Base-by-base conservation (phyloP, 768 basidiomycete genomes). In the Boletus vermiculosoides region DNA sequence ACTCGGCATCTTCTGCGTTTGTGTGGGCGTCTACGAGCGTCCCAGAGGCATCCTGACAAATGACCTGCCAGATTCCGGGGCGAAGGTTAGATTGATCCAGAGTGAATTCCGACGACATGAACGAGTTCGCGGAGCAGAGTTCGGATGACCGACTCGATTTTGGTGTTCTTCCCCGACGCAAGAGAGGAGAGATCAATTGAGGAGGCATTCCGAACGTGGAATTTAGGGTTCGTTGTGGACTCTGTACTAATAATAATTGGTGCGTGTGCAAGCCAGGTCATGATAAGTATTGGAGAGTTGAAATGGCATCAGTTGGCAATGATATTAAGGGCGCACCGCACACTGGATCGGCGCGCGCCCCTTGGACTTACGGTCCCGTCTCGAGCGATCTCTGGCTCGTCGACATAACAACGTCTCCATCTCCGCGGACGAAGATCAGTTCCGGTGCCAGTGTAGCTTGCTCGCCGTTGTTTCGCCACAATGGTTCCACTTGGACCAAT, bases 1-100 rank as follows among this genome's bases (percentile, higher is more conserved):
- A 37, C 8, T 70, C 62, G 33, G 58, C 50, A 23, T 61, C 63
- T 12, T 37, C 55, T 10, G 45, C 4, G 11, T 22, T 50, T 1
- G 18, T 18, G 31, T 25, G 10, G 7, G 55, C 31, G 48, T 30
- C 41, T 30, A 30, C n/a, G n/a, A n/a, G 30, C 1, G 30, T 30
- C 16, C 20, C 28, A 25, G 55, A 18, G 22, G 37, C 44, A 48
- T 72, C 63, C 50, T 62, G 66, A 28, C 42, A 54, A 34, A 71
- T 45, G 44, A 63, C 34, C 5, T 59, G 59, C 68, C 71, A 71
- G n/a, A 69, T 56, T 13, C 58, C 62, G 15, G 62, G 56, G 31
- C 50, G 64, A 30, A 50, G 16, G 30, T 12, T 53, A 3, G 57
- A 5, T 31, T 51, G 59, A 53, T 67, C 58, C 68, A 70, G 54